Evolutionary conservation across 495 filamentous ascomycete genomes (phyloP), one percentile per base, ranked within the genome.

Genomic region (Penicillium lagena): DNA sequence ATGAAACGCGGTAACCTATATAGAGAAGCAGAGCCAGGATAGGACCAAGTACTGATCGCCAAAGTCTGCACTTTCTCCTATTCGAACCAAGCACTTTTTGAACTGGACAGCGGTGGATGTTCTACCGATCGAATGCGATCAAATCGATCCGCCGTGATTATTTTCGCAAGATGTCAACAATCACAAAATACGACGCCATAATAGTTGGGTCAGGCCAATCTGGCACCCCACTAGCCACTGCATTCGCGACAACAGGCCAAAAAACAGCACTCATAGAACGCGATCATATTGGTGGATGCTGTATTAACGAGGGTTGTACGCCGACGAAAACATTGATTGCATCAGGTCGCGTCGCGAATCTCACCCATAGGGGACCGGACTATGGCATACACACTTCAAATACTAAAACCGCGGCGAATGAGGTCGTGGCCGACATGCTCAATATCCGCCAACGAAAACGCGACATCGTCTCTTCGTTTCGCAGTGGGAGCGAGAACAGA

Each of bases 301-400:
- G 75, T 47, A 59, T 78, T 29, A 78, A 77, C 41, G 73, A 72
- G 49, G 75, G 75, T n/a, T 78, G 75, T 40, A 78, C 75, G 10
- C 73, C 73, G 0, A 78, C 75, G 9, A 78, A 78, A 47, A 76
- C 75, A 6, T 64, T 77, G 63, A 66, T 77, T 30, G 68, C 72
- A 13, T 68, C 61, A 39, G 75, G 69, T 7, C 58, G 70, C 4
- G 62, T 68, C 1, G 73, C 72, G 9, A 62, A 78, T 55, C 49
- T 73, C 8, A 53, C 62, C 7, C 42, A 56, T 0, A 55, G 68
- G 6, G 60, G 60, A 2, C 44, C 42, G n/a, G 66, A 77, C n/a
- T 77, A 73, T 49, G 74, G 74, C 9, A 52, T 78, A 8, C 47
- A 61, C 34, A 49, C 43, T 22, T 36, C 42, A 12, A 52, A 45